Evolutionary conservation across 805 yeast species (phyloP), one percentile per base, ranked within the genome.

Genomic region (Clavispora asparagi): DNA sequence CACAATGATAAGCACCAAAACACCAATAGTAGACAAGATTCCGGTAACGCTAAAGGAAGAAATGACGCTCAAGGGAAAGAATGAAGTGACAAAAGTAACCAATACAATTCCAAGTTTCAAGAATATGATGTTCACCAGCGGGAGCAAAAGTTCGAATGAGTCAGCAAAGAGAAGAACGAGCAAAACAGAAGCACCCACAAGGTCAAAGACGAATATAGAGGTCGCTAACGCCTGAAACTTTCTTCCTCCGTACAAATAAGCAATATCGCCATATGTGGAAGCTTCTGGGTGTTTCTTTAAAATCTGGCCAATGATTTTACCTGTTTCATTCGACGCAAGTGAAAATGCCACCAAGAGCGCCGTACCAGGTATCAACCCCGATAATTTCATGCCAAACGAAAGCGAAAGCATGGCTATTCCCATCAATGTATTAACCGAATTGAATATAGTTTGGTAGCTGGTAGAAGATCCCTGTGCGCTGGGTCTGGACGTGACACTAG

Each of bases 261-360:
- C 95, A 41, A 90, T 72, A 67, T 90, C 97, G 0, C 96, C 95
- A 62, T 89, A 90, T 0, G 96, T 86, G 73, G 85, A 82, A 44
- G 89, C 67, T 0, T 94, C 83, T 13, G 78, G 83, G 65, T 89
- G 94, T 1, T 89, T 83, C 51, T 84, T 89, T 76, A 89, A 76
- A 53, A 95, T 82, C 48, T 77, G 74, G 12, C 92, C 83, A 52
- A 83, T 60, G 14, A 81, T 56, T 33, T 74, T 67, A 1, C 86
- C 86, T 0, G 87, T 77, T 50, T 69, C 63, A 47, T 72, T 67
- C 0, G 87, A 79, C 4, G 70, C 55, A n/a, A 74, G 41, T 0
- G 83, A 82, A 46, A 80, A 73, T 1, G 62, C 46, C 0, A 70
- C 40, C 17, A 83, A 55, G 7, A 75, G 54, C 1, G 71, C 19